A percentile compares a stretch with the other conserved stretches of the same genome.
These are phyloP conservation scores for Lentinula sp. DNA, from an alignment of 768 basidiomycete species.

Conservation along the genomic window DNA sequence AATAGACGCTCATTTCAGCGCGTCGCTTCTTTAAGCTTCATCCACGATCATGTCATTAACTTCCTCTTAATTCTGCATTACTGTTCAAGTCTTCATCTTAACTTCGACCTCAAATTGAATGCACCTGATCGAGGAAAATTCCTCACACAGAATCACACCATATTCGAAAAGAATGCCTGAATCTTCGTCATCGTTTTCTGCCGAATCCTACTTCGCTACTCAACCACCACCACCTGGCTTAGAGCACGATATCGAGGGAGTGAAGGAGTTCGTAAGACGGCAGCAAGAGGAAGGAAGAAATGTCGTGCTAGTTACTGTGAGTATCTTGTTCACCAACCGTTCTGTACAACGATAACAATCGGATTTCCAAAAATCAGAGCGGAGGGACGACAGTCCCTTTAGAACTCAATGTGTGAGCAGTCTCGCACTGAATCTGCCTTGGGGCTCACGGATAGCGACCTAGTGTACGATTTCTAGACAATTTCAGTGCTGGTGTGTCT, in stretches of 20 bases:
- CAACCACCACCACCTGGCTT: slow-evolving; percentile 76
- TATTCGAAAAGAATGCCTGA: background rate
- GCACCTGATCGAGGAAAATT: background rate
- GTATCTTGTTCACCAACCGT: slow-evolving; percentile 18
- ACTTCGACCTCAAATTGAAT: background rate
- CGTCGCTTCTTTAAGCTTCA: background rate
- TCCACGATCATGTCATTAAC: background rate
- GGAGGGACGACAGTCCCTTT: slow-evolving; percentile 97
- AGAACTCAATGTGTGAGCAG: slow-evolving; percentile 95
- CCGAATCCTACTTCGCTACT: slow-evolving; percentile 86
- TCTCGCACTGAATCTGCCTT: background rate
- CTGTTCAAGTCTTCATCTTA: background rate
- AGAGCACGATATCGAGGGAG: slow-evolving; percentile 56
- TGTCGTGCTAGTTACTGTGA: slow-evolving; percentile 92
- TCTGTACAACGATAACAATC: background rate
- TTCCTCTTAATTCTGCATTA: background rate
- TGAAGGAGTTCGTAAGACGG: slow-evolving; percentile 62
- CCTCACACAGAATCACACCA: background rate
- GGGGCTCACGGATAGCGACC: slow-evolving; percentile 6
- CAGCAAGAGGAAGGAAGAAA: slow-evolving; percentile 62
- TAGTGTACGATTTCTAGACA: slow-evolving; percentile 96
- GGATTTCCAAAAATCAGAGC: slow-evolving; percentile 48
- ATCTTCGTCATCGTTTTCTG: slow-evolving; percentile 52
- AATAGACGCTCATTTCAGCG: too few species aligned
- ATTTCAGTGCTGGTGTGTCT: slow-evolving; percentile 89